Conservation (phyloP, 441 rosid species). For the Croton laevigatus region DNA sequence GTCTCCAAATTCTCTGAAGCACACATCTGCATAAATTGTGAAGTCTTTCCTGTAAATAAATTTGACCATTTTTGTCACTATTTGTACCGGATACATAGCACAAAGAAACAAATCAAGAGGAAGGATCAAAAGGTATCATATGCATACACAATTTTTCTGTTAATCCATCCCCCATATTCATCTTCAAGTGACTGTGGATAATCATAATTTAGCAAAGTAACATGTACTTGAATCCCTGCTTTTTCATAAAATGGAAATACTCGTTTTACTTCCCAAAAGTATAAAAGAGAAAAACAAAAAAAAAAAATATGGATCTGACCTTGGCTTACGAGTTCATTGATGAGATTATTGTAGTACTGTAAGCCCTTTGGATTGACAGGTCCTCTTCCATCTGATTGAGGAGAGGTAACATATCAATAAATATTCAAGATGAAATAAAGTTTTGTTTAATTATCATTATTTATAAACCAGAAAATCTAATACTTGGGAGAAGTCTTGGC, state of each 20-base stretch:
- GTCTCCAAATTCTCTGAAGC: slow-evolving; percentile 68
- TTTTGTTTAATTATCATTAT: neutral
- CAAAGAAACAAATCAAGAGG: too few relatives aligned
- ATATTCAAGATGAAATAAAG: neutral
- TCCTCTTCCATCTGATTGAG: slow-evolving; percentile 64
- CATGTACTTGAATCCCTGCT: slow-evolving; percentile 66
- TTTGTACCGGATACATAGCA: too few relatives aligned
- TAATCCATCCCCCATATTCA: slow-evolving; percentile 68
- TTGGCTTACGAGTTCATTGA: slow-evolving; percentile 43
- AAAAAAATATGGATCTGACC: slow-evolving; percentile 29
- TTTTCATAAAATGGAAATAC: too few relatives aligned
- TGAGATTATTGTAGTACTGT: slow-evolving; percentile 55
- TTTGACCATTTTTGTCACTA: too few relatives aligned
- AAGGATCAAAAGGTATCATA: too few relatives aligned
- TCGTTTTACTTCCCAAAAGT: too few relatives aligned
- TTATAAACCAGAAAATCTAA: too few relatives aligned
- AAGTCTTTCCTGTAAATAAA: slow-evolving; percentile 38
- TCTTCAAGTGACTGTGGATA: slow-evolving; percentile 74
- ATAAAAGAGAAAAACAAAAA: too few relatives aligned
- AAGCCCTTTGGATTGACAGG: slow-evolving; percentile 54
- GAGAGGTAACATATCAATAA: neutral
- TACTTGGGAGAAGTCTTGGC: slow-evolving; percentile 45
- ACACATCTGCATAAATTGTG: slow-evolving; percentile 57
- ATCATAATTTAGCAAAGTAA: slow-evolving; percentile 53
- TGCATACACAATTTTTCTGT: slow-evolving; percentile 46